Conservation (phyloP, 768 basidiomycete species). For the Tephrocybe sp. region DNA sequence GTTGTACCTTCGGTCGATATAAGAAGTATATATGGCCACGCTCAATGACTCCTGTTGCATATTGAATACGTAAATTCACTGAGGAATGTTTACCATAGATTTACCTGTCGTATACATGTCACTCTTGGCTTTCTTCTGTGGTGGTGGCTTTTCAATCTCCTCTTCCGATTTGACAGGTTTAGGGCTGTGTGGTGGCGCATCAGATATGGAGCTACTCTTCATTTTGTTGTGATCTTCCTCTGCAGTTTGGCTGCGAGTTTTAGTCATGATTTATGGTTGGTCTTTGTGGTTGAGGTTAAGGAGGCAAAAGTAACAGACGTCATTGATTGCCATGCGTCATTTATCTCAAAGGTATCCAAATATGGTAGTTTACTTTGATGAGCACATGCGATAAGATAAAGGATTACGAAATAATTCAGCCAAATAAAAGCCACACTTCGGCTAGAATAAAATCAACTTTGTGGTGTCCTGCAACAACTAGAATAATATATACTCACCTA, state of each 20-base stretch:
- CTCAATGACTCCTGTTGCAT: conserved; percentile 47
- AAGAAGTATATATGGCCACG: conserved; percentile 66
- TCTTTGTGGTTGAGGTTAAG: background rate
- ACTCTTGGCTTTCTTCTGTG: background rate
- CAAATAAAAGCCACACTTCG: too few species aligned
- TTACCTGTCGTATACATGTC: background rate
- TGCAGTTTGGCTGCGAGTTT: background rate
- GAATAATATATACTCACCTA: too few species aligned
- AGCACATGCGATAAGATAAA: background rate
- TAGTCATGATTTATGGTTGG: background rate
- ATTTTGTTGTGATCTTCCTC: background rate
- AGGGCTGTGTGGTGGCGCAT: too few species aligned
- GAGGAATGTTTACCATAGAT: too few species aligned
- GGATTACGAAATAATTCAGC: too few species aligned
- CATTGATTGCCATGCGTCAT: background rate
- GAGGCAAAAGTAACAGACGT: background rate
- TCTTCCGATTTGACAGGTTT: too few species aligned
- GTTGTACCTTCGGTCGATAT: conserved; percentile 58
- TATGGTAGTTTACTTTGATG: background rate
- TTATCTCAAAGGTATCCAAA: background rate
- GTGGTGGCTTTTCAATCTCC: background rate
- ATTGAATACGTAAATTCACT: background rate
- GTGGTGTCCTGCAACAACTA: too few species aligned
- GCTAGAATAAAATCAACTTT: too few species aligned
- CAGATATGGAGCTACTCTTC: background rate